phyloP scores from a whole-genome alignment of 208 protist species.

The Trypanosoma melophagium region DNA sequence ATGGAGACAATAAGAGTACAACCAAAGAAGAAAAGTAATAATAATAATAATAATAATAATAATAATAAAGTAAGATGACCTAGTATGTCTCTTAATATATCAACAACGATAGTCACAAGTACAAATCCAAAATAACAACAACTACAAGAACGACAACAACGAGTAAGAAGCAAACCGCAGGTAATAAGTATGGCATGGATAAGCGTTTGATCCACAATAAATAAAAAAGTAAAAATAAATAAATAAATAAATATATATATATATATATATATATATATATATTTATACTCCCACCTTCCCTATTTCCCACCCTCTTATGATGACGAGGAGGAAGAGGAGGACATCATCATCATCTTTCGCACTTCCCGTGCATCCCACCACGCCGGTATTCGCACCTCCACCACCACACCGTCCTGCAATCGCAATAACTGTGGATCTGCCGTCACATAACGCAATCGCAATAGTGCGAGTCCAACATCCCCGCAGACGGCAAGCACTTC shows the following conservation, averaged over 20 bases:
- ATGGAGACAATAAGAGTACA: too few relatives aligned
- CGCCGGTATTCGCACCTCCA: constrained; percentile 19
- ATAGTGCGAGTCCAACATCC: constrained; percentile 50
- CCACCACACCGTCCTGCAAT: constrained; percentile 10
- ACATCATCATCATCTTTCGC: constrained; percentile 57
- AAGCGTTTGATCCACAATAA: background rate
- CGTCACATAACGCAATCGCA: constrained; percentile 79
- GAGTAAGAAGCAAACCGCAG: constrained; percentile 10
- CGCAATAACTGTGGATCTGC: constrained; percentile 30
- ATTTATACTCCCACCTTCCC: too few relatives aligned
- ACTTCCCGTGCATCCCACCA: constrained; percentile 82
- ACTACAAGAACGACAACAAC: background rate
- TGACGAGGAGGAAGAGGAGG: too few relatives aligned
- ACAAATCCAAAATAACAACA: too few relatives aligned
- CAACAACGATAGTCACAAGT: too few relatives aligned
- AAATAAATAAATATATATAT: background rate
- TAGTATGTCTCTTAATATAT: too few relatives aligned
- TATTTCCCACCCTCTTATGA: too few relatives aligned
- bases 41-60: too few relatives aligned
- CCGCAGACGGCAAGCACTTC: constrained; percentile 60
- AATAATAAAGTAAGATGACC: too few relatives aligned
- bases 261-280: constrained; percentile 5
- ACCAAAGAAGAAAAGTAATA: too few relatives aligned
- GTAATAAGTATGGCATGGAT: too few relatives aligned
- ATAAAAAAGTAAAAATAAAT: constrained; percentile 6